phyloP scores from a whole-genome alignment of 2,329 filamentous ascomycete genomes.

The Fusarium sp. region DNA sequence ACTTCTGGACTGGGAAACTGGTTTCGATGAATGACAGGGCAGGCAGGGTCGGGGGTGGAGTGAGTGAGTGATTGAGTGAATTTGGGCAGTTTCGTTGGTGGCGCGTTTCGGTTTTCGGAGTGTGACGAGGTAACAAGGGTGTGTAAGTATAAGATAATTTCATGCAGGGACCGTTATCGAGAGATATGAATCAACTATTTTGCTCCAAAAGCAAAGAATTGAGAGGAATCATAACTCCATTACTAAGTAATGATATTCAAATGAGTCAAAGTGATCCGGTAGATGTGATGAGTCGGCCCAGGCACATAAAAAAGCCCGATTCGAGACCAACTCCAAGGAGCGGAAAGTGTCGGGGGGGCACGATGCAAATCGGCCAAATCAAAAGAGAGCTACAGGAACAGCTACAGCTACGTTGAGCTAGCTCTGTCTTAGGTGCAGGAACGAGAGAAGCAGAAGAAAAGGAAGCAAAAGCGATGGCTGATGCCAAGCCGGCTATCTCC shows the following conservation, averaged over 20 bases:
- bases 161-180: slow-evolving; percentile 28
- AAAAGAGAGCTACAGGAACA: slow-evolving; percentile 1
- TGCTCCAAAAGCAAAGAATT: neutral
- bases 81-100: slow-evolving; percentile 26
- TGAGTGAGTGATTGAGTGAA: slow-evolving; percentile 7
- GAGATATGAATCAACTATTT: neutral
- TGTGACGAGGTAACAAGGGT: slow-evolving; percentile 6
- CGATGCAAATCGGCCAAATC: slow-evolving; percentile 21
- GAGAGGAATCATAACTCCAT: neutral
- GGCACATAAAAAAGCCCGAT: slow-evolving; percentile 6
- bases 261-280: neutral
- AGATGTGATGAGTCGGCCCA: slow-evolving; percentile 5
- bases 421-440: slow-evolving; percentile 29
- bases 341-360: slow-evolving; percentile 18
- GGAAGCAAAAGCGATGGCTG: slow-evolving; percentile 10
- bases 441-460: slow-evolving; percentile 10
- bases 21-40: slow-evolving; percentile 23
- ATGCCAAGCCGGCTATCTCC: slow-evolving; percentile 36
- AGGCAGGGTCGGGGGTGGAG: slow-evolving; percentile 25
- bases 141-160: slow-evolving; percentile 25
- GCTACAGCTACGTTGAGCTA: slow-evolving; percentile 8
- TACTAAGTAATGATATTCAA: neutral
- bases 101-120: slow-evolving; percentile 29
- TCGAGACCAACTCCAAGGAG: slow-evolving; percentile 16
- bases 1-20: slow-evolving; percentile 14